Evolutionary conservation across 2,329 filamentous ascomycete species (phyloP).

Genomic region (Fusarium dlaminii): DNA sequence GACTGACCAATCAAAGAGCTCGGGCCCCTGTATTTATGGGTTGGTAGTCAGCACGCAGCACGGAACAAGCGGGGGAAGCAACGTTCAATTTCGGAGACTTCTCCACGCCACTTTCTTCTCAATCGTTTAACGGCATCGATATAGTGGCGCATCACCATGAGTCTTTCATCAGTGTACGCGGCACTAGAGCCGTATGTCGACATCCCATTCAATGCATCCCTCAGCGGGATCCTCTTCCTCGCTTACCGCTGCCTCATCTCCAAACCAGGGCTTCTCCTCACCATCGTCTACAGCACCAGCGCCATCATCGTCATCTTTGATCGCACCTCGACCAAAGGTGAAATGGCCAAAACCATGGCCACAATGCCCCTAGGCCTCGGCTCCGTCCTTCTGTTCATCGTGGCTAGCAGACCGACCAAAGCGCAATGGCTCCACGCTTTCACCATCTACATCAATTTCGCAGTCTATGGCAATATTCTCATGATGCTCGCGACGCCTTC

Average conservation of each 20-base stretch:
- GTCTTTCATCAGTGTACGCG: not conserved
- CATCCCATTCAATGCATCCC: not conserved
- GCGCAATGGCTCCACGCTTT: not conserved
- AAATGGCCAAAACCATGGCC: not conserved
- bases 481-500: conserved; percentile 1
- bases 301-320: not conserved
- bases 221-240: not conserved
- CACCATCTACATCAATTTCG: not conserved
- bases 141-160: not conserved
- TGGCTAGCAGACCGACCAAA: not conserved
- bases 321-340: not conserved
- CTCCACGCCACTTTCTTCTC: not conserved
- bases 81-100: not conserved
- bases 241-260: not conserved
- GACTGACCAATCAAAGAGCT: not conserved
- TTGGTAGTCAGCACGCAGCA: too few relatives aligned
- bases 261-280: not conserved
- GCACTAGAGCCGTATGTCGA: not conserved
- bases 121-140: not conserved
- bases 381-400: not conserved
- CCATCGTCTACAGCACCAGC: not conserved
- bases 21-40: not conserved
- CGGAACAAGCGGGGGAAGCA: not conserved
- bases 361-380: not conserved
- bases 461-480: not conserved